phyloP scores from a whole-genome alignment of 163 green algal genomes.

The Scenedesmus sp. region DNA sequence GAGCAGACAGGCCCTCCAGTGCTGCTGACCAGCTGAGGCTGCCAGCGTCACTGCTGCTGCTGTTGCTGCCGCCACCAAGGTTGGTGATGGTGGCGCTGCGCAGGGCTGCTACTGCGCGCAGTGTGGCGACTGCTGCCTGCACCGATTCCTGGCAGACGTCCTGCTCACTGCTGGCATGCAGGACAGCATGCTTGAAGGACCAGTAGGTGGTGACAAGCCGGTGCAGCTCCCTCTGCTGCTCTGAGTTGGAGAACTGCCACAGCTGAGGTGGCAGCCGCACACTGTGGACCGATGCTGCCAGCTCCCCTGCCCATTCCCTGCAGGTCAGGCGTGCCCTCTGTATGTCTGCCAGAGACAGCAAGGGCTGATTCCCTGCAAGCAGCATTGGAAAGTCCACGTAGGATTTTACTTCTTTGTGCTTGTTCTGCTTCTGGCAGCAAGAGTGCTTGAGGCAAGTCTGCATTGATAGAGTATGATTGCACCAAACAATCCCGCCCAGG shows the following conservation, averaged over 20 bases:
- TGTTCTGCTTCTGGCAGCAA: background rate
- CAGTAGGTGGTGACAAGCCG: constrained; percentile 28
- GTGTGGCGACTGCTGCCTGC: background rate
- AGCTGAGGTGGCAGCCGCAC: constrained; percentile 8
- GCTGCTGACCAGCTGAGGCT: constrained; percentile 10
- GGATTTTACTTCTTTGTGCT: background rate
- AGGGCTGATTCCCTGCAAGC: constrained; percentile 18
- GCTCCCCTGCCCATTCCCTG: constrained; percentile 32
- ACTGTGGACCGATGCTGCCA: constrained; percentile 18
- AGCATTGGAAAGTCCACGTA: background rate
- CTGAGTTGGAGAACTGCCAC: background rate
- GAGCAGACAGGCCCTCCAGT: background rate
- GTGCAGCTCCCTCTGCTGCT: background rate
- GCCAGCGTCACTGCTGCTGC: background rate
- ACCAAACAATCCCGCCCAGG: background rate
- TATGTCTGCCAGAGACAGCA: background rate
- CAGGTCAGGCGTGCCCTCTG: background rate
- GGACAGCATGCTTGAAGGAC: constrained; percentile 16
- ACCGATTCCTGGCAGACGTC: background rate
- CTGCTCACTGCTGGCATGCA: constrained; percentile 5
- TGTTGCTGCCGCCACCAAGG: background rate
- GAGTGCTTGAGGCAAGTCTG: background rate
- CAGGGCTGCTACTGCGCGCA: background rate
- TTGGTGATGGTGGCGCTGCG: background rate
- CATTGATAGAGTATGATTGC: background rate